Percentiles rank a stretch among this genome's conserved stretches.
These are phyloP conservation scores for Starmerella riodocensis DNA, from an alignment of 805 yeast genomes.

Conservation along the genomic window DNA sequence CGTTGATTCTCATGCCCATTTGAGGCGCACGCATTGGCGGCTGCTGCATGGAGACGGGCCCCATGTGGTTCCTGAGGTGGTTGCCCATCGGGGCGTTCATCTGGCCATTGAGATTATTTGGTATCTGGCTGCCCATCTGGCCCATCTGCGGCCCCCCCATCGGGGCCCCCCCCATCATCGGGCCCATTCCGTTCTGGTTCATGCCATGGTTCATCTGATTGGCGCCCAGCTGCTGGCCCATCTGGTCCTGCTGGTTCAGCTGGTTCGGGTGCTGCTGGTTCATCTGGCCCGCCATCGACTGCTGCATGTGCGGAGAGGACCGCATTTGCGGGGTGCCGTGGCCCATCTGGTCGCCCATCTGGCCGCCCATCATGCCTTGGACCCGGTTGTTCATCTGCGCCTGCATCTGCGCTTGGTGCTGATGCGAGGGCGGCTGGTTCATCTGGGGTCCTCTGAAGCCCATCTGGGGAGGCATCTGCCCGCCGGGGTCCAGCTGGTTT, in stretches of 20 bases:
- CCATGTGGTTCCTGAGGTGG: not conserved
- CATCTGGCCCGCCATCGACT: not conserved
- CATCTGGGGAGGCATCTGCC: constrained; percentile 1
- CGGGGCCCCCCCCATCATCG: too few species aligned
- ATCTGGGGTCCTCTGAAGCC: not conserved
- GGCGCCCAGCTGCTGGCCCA: not conserved
- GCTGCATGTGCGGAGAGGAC: constrained; percentile 1
- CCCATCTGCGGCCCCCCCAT: not conserved
- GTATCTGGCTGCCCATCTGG: not conserved
- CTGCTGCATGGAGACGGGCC: not conserved
- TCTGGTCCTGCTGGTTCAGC: not conserved
- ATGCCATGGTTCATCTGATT: not conserved
- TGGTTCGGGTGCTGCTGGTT: not conserved
- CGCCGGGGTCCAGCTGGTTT: not conserved
- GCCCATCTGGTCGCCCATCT: constrained; percentile 1
- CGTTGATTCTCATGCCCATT: not conserved
- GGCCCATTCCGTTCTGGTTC: too few species aligned
- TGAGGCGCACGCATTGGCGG: not conserved
- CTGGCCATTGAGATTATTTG: not conserved
- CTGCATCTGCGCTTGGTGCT: constrained; percentile 2
- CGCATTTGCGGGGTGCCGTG: too few species aligned
- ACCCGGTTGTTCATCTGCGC: constrained; percentile 2
- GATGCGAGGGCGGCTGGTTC: too few species aligned
- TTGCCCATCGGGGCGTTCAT: not conserved
- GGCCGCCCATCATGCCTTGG: not conserved